Base-by-base conservation (phyloP, 257 asterid genomes). In the Rubia yunnanensis region DNA sequence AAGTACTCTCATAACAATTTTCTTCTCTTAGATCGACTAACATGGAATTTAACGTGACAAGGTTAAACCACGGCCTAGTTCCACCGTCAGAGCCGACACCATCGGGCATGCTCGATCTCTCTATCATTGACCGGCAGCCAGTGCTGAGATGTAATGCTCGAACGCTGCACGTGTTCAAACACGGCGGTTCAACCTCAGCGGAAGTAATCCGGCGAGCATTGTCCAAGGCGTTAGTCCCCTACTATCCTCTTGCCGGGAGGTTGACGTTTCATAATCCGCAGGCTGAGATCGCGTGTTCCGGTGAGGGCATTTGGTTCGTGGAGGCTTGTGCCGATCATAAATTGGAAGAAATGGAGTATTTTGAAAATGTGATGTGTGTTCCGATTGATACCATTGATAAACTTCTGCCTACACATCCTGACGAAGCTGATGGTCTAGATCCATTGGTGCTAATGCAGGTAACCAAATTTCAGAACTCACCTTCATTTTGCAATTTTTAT, bases 401-500 rank as follows among this genome's bases (percentile, higher is more conserved):
- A 56, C 83, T 79, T 34, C 71, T 81, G 52, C 86, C 85, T 7
- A 58, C 57, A 56, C 70, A 68, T 39, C 71, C 76, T 5, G 63
- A 49, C 4, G 69, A 38, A 38, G 36, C 11, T 46, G 41, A 64
- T 57, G 81, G 67, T 50, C 59, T 38, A 3, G 77, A 73, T 74
- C 86, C 86, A 14, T 72, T 84, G 32, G 82, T 84, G 63, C 85
- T 81, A 34, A 71, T 79, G 77, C 89, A 84, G 89, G 86, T 80
- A 67, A n/a, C n/a, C n/a, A n/a, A n/a, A n/a, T n/a, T n/a, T n/a
- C n/a, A n/a, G n/a, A n/a, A n/a, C n/a, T n/a, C n/a, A n/a, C n/a
- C n/a, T n/a, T n/a, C n/a, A n/a, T n/a, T n/a, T n/a, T n/a, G n/a
- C n/a, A n/a, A n/a, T n/a, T n/a, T n/a, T n/a, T n/a, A n/a, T n/a